These are phyloP conservation scores for Phaeomoniella chlamydospora DNA, from an alignment of 2,329 filamentous ascomycete genomes.

Conservation along the genomic window DNA sequence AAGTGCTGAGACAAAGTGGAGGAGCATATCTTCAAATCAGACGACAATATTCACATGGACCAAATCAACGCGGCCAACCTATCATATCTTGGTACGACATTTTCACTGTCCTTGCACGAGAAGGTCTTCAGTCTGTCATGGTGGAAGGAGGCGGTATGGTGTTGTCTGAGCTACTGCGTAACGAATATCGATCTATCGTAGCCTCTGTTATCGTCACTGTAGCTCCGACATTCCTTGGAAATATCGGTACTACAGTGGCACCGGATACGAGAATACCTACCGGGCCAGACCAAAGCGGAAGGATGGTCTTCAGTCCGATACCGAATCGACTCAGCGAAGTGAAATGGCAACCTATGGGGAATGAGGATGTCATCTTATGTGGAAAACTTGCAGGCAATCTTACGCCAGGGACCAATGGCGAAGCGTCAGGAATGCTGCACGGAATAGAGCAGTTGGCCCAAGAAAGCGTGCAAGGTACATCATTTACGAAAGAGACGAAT, in stretches of 20 bases:
- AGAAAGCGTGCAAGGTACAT: too few species aligned
- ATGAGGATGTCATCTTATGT: conserved; percentile 68
- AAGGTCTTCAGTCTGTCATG: conserved; percentile 69
- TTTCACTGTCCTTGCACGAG: conserved; percentile 38
- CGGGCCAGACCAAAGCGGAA: conserved; percentile 29
- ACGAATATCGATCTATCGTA: conserved; percentile 46
- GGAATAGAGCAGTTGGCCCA: background rate
- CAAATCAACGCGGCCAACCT: conserved; percentile 7
- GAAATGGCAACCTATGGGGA: conserved; percentile 60
- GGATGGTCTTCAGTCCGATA: conserved; percentile 35
- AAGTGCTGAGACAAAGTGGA: conserved; percentile 29
- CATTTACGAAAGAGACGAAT: too few species aligned
- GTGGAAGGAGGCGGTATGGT: conserved; percentile 75
- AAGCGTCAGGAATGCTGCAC: background rate
- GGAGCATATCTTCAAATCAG: conserved; percentile 28
- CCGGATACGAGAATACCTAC: conserved; percentile 40
- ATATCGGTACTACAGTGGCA: conserved; percentile 64
- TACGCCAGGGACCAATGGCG: background rate
- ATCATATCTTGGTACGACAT: conserved; percentile 46
- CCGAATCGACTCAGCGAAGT: conserved; percentile 50
- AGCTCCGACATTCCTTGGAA: conserved; percentile 79
- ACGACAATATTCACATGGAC: conserved; percentile 7
- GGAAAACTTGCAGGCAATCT: conserved; percentile 34
- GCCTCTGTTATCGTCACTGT: conserved; percentile 76
- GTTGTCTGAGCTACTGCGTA: conserved; percentile 65